phyloP scores from a whole-genome alignment of 768 basidiomycete species.

The Boletus rex-veris region DNA sequence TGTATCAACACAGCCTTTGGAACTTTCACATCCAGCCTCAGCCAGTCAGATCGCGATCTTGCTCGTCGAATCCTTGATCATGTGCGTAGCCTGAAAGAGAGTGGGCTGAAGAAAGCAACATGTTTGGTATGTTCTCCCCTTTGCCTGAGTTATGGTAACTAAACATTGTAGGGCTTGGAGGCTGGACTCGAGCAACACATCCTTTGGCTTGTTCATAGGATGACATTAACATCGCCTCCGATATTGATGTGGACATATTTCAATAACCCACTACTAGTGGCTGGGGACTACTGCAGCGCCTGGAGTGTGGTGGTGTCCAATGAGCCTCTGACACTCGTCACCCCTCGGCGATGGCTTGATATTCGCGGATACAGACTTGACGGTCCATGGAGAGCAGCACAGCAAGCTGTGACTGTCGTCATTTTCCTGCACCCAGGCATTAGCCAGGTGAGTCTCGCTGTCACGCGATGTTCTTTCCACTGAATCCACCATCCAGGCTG shows the following conservation, averaged over 20 bases:
- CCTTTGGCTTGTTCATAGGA: conserved; percentile 35
- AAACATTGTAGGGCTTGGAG: conserved; percentile 11
- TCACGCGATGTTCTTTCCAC: conserved; percentile 2
- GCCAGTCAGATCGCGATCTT: conserved; percentile 17
- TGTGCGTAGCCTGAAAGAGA: conserved; percentile 13
- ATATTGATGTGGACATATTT: conserved; percentile 71
- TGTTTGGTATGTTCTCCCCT: conserved; percentile 30
- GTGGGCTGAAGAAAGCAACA: conserved; percentile 28
- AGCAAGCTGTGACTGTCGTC: conserved; percentile 63
- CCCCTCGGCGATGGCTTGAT: conserved; percentile 78
- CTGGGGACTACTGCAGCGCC: conserved; percentile 43
- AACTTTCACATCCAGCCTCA: conserved; percentile 19
- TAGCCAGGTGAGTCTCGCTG: conserved; percentile 50
- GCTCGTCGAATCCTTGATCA: conserved; percentile 15
- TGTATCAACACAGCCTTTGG: conserved; percentile 28
- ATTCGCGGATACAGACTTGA: conserved; percentile 57
- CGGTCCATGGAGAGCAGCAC: conserved; percentile 69
- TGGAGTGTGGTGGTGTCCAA: conserved; percentile 60
- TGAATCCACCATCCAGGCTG: conserved; percentile 41
- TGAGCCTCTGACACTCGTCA: conserved; percentile 41
- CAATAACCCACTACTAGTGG: conserved; percentile 50
- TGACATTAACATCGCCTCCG: conserved; percentile 49
- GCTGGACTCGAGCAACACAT: conserved; percentile 20
- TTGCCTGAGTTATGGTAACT: conserved; percentile 1
- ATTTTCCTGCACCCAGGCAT: conserved; percentile 72